Evolutionary conservation across 495 filamentous ascomycete genomes (phyloP), one percentile per base, ranked within the genome.

Genomic region (Hypoxylon perforatum): DNA sequence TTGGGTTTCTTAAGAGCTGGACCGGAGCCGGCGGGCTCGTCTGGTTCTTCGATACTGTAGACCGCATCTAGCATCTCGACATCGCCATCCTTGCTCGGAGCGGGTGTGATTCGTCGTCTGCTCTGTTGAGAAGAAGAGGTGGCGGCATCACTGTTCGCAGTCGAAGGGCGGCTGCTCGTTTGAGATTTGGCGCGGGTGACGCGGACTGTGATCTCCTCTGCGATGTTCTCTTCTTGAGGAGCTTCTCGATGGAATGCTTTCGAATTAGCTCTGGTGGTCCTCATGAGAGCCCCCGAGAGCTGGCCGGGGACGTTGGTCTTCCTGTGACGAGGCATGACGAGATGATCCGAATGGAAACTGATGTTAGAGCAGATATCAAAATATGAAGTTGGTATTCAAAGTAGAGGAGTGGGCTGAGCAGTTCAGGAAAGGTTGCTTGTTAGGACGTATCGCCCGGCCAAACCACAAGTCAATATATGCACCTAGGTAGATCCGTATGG

Each of bases 1-100:
- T 63, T 73, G 18, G 35, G 41, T 56, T 59, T 73, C 63, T 69
- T 71, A 3, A 42, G 38, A 48, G 48, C 58, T 17, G 33, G 65
- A 1, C 12, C 50, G 7, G 47, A 54, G 30, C 1, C 44, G 17
- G 57, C 33, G 14, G 53, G 42, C 11, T 61, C 61, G 18, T 63
- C 68, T 61, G 61, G 57, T 25, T 59, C 54, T 48, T 71, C 76
- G 18, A 57, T 30, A 21, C 47, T 33, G 61, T 28, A 28, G 25
- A n/a, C 7, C 25, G 53, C 41, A 62, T 63, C 21, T 41, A 57
- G 28, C 66, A 76, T 45, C n/a, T 39, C 18, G 12, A 63, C 19
- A 4, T 66, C 61, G 45, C 46, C 57, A 15, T 54, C 61, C 36
- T 52, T 56, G 18, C 35, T 36, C 11, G 68, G 23, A 19, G 44